Evolutionary conservation across 1,284 basidiomycete genomes (phyloP), one percentile per base, ranked within the genome.

Genomic region (Boletus smithii): DNA sequence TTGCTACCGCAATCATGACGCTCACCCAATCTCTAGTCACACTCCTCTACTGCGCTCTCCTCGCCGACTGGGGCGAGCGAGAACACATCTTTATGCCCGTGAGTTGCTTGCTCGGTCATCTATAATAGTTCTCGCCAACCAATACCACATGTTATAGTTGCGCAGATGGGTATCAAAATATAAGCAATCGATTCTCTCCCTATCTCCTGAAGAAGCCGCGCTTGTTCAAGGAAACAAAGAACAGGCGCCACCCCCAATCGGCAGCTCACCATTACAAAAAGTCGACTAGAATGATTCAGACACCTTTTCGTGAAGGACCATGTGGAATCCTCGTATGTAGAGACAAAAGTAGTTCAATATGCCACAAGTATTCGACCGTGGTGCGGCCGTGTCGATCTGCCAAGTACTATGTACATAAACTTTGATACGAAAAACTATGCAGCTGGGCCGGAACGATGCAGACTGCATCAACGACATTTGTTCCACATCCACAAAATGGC

Each of bases 51-150:
- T 73, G 74, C 8, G 67, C 81, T n/a, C 81, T 86, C 59, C 67
- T 80, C 42, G 75, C 76, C 42, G 82, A 86, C 60, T 86, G 80
- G 63, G 84, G 84, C 4, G 79, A 83, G 22, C 68, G 71, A 42
- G 84, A 86, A 27, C 84, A 86, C 61, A 80, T 85, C 29, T 86
- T 85, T 63, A 75, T 74, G 65, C 80, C 81, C 16, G 83, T 85
- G 53, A 57, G 81, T 72, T 23, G 45, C 33, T 31, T 27, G 23
- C 30, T 24, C 16, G 23, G 5, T 18, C 40, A 14, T 24, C 20
- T 26, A 26, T 9, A 26, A 8, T 33, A 6, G 10, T 20, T 44
- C 34, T 43, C 17, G 18, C 36, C 38, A 26, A 45, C 42, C 33
- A 40, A 50, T 30, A 31, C 16, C 29, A 1, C 37, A 3, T 14